Evolutionary conservation across 768 basidiomycete genomes (phyloP).

Genomic region (Russula ochroleuca): DNA sequence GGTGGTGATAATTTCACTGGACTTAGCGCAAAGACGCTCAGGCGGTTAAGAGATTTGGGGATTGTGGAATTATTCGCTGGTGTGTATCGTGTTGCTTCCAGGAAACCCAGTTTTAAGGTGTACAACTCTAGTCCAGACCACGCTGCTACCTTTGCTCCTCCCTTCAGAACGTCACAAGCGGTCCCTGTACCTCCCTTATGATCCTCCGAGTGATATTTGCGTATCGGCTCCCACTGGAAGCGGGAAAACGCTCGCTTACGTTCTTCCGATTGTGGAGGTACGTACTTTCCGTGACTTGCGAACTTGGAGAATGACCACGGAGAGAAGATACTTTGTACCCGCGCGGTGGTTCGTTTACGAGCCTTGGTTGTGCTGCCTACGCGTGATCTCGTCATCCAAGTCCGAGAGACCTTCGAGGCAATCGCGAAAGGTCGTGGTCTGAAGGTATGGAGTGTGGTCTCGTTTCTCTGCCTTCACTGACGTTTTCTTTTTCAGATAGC

Average conservation of each 20-base stretch:
- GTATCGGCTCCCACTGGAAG: slow-evolving; percentile 97
- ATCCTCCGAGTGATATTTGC: slow-evolving; percentile 74
- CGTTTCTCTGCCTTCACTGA: background rate
- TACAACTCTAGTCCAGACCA: slow-evolving; percentile 70
- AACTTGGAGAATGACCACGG: background rate
- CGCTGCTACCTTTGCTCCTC: slow-evolving; percentile 78
- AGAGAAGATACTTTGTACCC: slow-evolving; percentile 58
- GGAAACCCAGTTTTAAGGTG: background rate
- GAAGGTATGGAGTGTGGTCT: slow-evolving; percentile 49
- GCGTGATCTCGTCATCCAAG: slow-evolving; percentile 87
- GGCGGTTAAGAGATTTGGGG: slow-evolving; percentile 66
- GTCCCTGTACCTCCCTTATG: slow-evolving; percentile 60
- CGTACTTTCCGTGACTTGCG: slow-evolving; percentile 11
- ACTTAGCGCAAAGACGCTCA: slow-evolving; percentile 56
- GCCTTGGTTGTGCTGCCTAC: slow-evolving; percentile 92
- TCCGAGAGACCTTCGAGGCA: slow-evolving; percentile 86
- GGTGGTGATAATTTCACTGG: slow-evolving; percentile 44
- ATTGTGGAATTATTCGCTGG: slow-evolving; percentile 86
- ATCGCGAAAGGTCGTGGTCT: slow-evolving; percentile 81
- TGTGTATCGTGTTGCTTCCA: slow-evolving; percentile 37
- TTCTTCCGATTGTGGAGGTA: slow-evolving; percentile 87
- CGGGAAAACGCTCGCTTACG: slow-evolving; percentile 97
- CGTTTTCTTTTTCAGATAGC: slow-evolving; percentile 46
- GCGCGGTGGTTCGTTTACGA: slow-evolving; percentile 77
- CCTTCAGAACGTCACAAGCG: slow-evolving; percentile 39